Base-by-base conservation (phyloP, 2,329 filamentous ascomycete genomes). In the Aspergillus amoenus region DNA sequence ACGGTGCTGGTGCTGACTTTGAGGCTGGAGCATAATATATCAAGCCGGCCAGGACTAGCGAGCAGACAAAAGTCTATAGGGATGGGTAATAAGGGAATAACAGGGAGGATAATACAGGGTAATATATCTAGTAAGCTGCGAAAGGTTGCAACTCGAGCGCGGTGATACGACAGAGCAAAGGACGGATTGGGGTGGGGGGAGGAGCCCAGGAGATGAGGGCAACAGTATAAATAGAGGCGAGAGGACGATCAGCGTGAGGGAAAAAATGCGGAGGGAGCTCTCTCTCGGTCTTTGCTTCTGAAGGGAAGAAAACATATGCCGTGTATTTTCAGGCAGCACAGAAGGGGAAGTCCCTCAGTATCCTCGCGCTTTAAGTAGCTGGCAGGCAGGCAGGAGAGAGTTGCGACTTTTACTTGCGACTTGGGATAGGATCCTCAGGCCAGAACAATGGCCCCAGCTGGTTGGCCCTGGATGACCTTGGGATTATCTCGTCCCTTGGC, bases 21-120 rank as follows among this genome's bases (percentile, higher is more conserved):
- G 58, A 61, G 61, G 56, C 59, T 61, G 59, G 59, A 54, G 51
- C 47, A 59, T 58, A 56, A 56, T 59, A 52, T 52, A 58, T 46
- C 41, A 51, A 32, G 41, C 40, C 12, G 18, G 43, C 37, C 32
- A 48, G 42, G 34, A 18, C 40, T 46, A 34, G 43, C 30, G 34
- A 54, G 30, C 50, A 50, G 40, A 45, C 37, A 47, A 40, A 34
- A 18, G 55, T 49, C 32, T 44, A 37, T 34, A 59, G 39, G n/a
- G 32, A 50, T 44, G 37, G 42, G 56, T 55, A 54, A 53, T 56
- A 60, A 57, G 49, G 32, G 24, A 49, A 52, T 13, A 34, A 53
- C 32, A 48, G 18, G 9, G 37, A 48, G n/a, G 37, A 53, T 55
- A 41, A 57, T 49, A 56, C 46, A 51, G 18, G 50, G 54, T 52